phyloP scores from a whole-genome alignment of 306 rosid species.

The Cucurbita maxima region DNA sequence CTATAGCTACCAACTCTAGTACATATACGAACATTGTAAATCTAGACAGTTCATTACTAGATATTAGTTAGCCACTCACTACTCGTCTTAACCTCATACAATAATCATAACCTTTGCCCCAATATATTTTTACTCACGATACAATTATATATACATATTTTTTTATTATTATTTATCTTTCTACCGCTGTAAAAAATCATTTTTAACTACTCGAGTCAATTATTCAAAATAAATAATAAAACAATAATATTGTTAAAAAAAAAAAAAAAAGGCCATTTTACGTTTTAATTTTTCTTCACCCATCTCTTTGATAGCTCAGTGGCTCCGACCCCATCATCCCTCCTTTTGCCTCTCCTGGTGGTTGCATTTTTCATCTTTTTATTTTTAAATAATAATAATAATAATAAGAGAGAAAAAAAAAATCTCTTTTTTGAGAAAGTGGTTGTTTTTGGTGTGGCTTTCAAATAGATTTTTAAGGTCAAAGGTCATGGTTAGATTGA shows the following conservation, averaged over 20 bases:
- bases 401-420: neutral
- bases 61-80: too few relatives aligned
- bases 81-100: too few relatives aligned
- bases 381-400: neutral
- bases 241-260: neutral
- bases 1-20: too few relatives aligned
- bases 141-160: too few relatives aligned
- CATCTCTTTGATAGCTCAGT: slow-evolving; percentile 39
- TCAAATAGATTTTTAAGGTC: slow-evolving; percentile 38
- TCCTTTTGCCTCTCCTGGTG: slow-evolving; percentile 15
- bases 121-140: too few relatives aligned
- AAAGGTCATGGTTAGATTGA: slow-evolving; percentile 35
- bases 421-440: neutral
- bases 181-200: too few relatives aligned
- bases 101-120: too few relatives aligned
- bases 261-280: neutral
- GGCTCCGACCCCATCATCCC: slow-evolving; percentile 46
- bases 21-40: too few relatives aligned
- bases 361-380: slow-evolving; percentile 6
- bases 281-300: slow-evolving; percentile 7
- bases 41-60: too few relatives aligned
- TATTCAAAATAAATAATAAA: too few relatives aligned
- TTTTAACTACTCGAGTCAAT: too few relatives aligned
- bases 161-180: too few relatives aligned
- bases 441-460: slow-evolving; percentile 28